Conservation (phyloP, 306 rosid species). For the Cucurbita ficifolia region DNA sequence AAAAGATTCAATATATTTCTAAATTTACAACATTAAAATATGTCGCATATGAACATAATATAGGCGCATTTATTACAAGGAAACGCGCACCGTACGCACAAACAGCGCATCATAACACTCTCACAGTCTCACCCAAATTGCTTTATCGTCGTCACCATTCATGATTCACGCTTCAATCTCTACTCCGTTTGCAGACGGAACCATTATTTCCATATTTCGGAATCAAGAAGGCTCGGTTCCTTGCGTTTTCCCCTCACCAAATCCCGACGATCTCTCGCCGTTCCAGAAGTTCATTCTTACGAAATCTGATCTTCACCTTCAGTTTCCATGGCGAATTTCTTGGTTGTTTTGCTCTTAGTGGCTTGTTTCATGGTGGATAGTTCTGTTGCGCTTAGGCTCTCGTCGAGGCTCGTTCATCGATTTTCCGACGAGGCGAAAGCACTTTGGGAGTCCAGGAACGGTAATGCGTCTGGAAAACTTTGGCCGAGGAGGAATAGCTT, state of each 20-base stretch:
- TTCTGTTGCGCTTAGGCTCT: slow-evolving; percentile 11
- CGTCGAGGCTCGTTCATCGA: slow-evolving; percentile 37
- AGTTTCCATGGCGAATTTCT: slow-evolving; percentile 7
- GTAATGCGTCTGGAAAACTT: slow-evolving; percentile 3
- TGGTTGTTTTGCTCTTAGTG: background rate
- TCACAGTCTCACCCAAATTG: background rate
- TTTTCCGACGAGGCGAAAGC: slow-evolving; percentile 37
- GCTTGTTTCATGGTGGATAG: background rate
- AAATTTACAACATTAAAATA: too few relatives aligned
- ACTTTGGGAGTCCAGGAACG: slow-evolving; percentile 10
- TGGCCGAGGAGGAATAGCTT: slow-evolving; percentile 36
- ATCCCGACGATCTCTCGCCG: background rate
- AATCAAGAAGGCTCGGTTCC: background rate
- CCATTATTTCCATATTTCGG: background rate
- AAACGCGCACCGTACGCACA: background rate
- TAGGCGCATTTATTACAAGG: background rate
- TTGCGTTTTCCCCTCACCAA: background rate
- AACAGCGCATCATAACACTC: background rate
- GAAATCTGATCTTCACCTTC: background rate
- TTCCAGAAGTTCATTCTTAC: background rate
- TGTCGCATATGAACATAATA: too few relatives aligned
- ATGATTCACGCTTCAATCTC: background rate
- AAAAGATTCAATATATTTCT: too few relatives aligned
- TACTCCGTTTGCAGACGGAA: background rate
- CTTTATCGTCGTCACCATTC: background rate